phyloP scores from a whole-genome alignment of 345 rosid genomes.

The Viola odorata region DNA sequence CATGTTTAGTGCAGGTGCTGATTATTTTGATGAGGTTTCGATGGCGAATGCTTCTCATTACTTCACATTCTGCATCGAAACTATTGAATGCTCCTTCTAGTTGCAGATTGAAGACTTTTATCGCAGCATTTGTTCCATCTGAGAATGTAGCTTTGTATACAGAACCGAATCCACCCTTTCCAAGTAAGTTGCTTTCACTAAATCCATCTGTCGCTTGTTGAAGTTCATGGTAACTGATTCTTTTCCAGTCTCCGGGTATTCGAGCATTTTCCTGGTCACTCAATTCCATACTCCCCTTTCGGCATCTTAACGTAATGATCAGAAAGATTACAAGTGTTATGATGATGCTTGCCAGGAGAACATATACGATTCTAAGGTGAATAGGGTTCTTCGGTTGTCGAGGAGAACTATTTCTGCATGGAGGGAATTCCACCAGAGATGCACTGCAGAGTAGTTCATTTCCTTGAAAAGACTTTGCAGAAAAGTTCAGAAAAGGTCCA shows the following conservation, averaged over 20 bases:
- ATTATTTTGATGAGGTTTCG: constrained; percentile 3
- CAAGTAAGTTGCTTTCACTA: constrained; percentile 1
- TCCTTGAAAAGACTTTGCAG: constrained; percentile 1
- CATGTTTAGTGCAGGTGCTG: neutral
- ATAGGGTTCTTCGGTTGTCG: neutral
- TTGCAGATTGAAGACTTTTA: constrained; percentile 8
- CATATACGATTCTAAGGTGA: neutral
- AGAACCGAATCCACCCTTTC: constrained; percentile 3
- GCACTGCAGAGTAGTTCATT: constrained; percentile 6
- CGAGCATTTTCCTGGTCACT: neutral
- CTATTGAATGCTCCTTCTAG: neutral
- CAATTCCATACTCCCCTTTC: neutral
- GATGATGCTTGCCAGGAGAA: neutral
- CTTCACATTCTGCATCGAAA: constrained; percentile 4
- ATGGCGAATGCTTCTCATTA: neutral
- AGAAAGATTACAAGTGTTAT: neutral
- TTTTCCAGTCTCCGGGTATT: neutral
- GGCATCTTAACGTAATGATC: neutral
- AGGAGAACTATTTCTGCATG: neutral
- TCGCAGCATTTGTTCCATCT: neutral
- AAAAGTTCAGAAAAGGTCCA: constrained; percentile 2
- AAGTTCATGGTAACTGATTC: neutral
- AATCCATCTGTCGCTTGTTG: constrained; percentile 7
- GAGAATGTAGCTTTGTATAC: neutral
- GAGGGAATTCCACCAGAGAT: neutral